Evolutionary conservation across 2,329 filamentous ascomycete genomes (phyloP), one percentile per base, ranked within the genome.

Genomic region (Whalleya microplaca): DNA sequence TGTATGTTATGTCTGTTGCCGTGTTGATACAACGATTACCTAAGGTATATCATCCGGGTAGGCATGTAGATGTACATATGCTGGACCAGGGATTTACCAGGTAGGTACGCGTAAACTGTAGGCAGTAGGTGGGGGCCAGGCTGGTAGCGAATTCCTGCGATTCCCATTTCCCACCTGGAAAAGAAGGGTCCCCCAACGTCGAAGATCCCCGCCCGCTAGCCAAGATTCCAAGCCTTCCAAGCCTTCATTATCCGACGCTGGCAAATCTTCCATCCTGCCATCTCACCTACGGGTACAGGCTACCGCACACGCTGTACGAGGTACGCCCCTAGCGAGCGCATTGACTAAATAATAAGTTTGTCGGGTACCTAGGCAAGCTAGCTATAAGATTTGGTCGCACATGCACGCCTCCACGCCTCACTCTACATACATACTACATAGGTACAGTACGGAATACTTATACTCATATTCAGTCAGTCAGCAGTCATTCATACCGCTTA

Each of bases 231-330:
- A 63, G 56, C 57, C 51, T 55, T 41, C 59, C 61, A 62, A 64
- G 59, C 56, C 61, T 62, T 64, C 53, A 59, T 64, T 64, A 64
- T 64, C 61, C 59, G 61, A 50, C 41, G 56, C 48, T 53, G 48
- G 51, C 49, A 62, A 29, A 51, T 49, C 44, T 49, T n/a, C 51
- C 12, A 42, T 53, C 44, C 29, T 7, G 45, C 32, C 29, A n/a
- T n/a, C n/a, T n/a, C n/a, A n/a, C n/a, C n/a, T n/a, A n/a, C n/a
- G n/a, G n/a, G n/a, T 45, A 60, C 61, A 63, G 61, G 58, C 47
- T 19, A 20, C 41, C 5, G 16, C 37, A n/a, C n/a, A 18, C 21
- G 12, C 45, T 19, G 48, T 41, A 29, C 27, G 27, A 29, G 27
- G 27, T 12, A 12, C 27, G 6, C 27, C 12, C 27, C n/a, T n/a